Conservation (phyloP, 495 filamentous ascomycete species). For the Mytilinidion resinicola region DNA sequence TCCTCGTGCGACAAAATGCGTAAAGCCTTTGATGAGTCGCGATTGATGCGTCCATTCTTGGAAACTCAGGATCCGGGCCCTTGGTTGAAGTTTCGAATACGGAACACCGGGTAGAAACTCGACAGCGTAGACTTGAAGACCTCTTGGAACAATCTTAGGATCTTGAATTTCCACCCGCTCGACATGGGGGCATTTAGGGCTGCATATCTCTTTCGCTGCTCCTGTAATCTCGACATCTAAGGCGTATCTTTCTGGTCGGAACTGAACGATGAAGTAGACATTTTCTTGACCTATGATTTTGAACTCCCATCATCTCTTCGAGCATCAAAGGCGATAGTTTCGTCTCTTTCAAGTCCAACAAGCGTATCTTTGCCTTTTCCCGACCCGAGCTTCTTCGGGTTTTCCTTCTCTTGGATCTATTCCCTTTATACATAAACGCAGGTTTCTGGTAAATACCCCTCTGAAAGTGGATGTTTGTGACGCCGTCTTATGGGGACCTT, state of each 20-base stretch:
- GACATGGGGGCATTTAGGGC: background rate
- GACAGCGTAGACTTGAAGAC: background rate
- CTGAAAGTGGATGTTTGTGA: too few relatives aligned
- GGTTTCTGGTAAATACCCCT: too few relatives aligned
- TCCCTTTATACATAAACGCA: too few relatives aligned
- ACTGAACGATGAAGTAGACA: background rate
- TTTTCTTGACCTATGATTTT: too few relatives aligned
- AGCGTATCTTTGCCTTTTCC: too few relatives aligned
- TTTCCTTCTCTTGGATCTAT: too few relatives aligned
- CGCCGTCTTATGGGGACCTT: too few relatives aligned
- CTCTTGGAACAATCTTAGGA: background rate
- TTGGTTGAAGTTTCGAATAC: background rate
- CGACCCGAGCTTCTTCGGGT: too few relatives aligned
- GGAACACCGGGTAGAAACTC: background rate
- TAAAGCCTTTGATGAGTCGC: slow-evolving; percentile 42
- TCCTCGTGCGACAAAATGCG: slow-evolving; percentile 36
- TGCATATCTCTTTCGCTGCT: background rate
- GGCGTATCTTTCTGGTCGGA: background rate
- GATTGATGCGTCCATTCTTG: slow-evolving; percentile 16
- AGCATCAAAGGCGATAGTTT: too few relatives aligned
- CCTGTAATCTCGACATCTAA: background rate
- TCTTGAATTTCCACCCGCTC: too few relatives aligned
- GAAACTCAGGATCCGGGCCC: background rate
- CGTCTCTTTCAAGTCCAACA: too few relatives aligned
- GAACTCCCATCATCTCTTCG: too few relatives aligned